Evolutionary conservation across 441 rosid species (phyloP).

Genomic region (Aquilaria agallochum): DNA sequence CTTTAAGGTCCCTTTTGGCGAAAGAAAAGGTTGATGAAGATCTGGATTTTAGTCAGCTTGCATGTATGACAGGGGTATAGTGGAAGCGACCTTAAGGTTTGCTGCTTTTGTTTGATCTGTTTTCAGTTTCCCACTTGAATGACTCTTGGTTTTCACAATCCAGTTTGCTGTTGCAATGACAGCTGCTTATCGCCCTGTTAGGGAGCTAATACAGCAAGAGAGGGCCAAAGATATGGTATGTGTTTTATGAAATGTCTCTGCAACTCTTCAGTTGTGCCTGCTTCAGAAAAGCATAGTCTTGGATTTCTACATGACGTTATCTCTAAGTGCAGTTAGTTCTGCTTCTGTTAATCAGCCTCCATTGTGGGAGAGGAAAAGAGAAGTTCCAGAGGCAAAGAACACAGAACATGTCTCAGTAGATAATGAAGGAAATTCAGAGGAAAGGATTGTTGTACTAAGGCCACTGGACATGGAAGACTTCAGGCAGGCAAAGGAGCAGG

Average conservation of each 20-base stretch:
- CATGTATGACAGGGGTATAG: conserved; percentile 65
- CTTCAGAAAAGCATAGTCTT: no score
- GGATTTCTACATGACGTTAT: no score
- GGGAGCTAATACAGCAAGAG: conserved; percentile 77
- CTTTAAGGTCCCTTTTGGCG: conserved; percentile 47
- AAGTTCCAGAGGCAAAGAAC: conserved; percentile 23
- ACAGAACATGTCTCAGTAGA: conserved; percentile 16
- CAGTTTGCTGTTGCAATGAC: conserved; percentile 14
- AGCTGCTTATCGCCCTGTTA: conserved; percentile 74
- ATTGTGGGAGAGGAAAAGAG: conserved; percentile 45
- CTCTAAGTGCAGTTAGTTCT: background rate
- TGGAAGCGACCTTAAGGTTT: conserved; percentile 79
- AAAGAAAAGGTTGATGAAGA: conserved; percentile 60
- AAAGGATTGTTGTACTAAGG: conserved; percentile 52
- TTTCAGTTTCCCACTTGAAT: conserved; percentile 4
- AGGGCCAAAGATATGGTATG: conserved; percentile 59
- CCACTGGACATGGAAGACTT: conserved; percentile 68
- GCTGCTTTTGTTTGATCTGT: background rate
- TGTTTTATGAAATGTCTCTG: background rate
- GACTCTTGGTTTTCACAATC: no score
- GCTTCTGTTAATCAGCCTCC: background rate
- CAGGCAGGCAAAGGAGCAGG: conserved; percentile 77
- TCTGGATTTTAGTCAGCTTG: conserved; percentile 59
- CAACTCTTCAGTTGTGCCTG: no score
- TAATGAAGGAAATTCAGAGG: conserved; percentile 25